Evolutionary conservation across 768 basidiomycete species (phyloP), one percentile per base, ranked within the genome.

Genomic region (Rickenella mellea): DNA sequence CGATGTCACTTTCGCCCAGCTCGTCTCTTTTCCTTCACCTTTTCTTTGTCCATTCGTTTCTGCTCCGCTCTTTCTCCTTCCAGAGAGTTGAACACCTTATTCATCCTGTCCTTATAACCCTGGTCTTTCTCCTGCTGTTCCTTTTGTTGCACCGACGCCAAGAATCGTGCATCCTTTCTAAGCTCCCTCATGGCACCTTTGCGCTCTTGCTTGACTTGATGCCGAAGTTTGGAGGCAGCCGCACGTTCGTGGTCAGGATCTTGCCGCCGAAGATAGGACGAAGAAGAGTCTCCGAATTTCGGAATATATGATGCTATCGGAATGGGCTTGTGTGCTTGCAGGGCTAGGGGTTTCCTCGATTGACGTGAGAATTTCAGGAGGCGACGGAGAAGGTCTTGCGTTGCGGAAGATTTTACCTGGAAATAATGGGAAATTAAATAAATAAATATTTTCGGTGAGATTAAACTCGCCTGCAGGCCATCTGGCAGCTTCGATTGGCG

Each of bases 161-260:
- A 68, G 76, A 97, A 99, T 50, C 76, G 73, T 48, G 90, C 82
- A 57, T 99, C 96, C 69, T 97, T 97, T 47, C 96, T 78, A 41
- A 99, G 69, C 58, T 99, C 96, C 35, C 94, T 71, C 48, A 99
- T 91, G 4, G 96, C 96, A 32, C 96, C 93, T 70, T 97, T 98
- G 56, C 76, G 70, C 69, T 98, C 96, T 65, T 98, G 83, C 66
- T 93, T 93, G 68, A 91, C 83, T 57, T 92, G 78, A 29, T 76
- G 74, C 42, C 85, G 82, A 54, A 99, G 63, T 61, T 97, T 98
- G 44, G 81, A 64, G 0, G 80, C 77, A 50, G 86, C 87, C 56
- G 89, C 91, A 29, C 88, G 79, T 54, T 94, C 92, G 46, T 78
- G 79, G 60, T 99, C 92, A 7, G 94, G 93, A 60, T 98, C 96